A percentile compares a stretch with the other conserved stretches of the same genome.
Evolutionary conservation across 306 rosid genomes (phyloP).

Genomic region (Trichosanthes cucumerina): DNA sequence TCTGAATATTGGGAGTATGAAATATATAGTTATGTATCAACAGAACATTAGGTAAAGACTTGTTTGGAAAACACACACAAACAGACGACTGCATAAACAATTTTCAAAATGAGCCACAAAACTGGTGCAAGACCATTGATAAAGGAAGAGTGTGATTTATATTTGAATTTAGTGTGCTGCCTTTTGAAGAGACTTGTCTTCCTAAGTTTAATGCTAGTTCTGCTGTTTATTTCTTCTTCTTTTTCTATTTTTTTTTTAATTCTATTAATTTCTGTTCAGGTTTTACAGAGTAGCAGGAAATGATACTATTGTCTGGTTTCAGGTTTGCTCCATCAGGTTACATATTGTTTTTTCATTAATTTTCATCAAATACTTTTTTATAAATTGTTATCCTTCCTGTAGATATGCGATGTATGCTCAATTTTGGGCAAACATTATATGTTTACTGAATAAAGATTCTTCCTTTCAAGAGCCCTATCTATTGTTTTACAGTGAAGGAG

Average conservation of each 20-base stretch:
- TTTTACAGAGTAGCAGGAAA: conserved; percentile 73
- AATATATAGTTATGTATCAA: neutral
- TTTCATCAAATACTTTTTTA: neutral
- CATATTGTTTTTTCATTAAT: conserved; percentile 26
- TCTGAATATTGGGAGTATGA: neutral
- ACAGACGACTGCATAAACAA: neutral
- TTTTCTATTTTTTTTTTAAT: neutral
- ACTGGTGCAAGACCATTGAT: neutral
- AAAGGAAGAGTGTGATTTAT: neutral
- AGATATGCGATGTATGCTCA: neutral
- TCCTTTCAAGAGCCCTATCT: neutral
- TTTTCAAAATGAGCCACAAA: neutral
- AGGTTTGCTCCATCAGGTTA: conserved; percentile 98
- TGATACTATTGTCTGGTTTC: conserved; percentile 82
- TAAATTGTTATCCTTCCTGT: neutral
- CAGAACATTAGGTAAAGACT: neutral
- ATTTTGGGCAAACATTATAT: neutral
- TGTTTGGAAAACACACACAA: neutral
- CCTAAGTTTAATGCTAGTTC: neutral
- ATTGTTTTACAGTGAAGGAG: neutral
- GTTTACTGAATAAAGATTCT: neutral
- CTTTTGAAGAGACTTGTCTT: neutral
- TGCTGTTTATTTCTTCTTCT: neutral
- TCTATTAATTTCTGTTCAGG: conserved; percentile 25
- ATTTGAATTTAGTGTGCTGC: neutral